Evolutionary conservation across 2,329 filamentous ascomycete genomes (phyloP).

Genomic region (Sordariomycetes sp.): DNA sequence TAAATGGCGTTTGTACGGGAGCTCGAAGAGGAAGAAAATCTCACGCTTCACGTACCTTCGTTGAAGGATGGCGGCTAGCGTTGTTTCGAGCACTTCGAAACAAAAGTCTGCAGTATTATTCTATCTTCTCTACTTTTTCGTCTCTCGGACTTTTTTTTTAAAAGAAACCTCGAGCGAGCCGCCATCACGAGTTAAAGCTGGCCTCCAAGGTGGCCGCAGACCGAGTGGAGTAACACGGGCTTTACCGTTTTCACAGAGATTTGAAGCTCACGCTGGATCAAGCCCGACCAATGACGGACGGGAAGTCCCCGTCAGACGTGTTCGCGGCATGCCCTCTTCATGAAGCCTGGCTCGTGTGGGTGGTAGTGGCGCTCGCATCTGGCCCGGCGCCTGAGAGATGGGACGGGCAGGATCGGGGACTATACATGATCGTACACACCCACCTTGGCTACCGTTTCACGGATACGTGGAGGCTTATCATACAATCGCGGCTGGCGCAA

Average conservation of each 20-base stretch:
- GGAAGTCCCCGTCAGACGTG: background rate
- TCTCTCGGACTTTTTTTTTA: background rate
- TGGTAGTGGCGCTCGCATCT: background rate
- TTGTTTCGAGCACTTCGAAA: background rate
- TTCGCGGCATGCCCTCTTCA: background rate
- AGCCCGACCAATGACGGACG: background rate
- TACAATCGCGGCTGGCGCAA: background rate
- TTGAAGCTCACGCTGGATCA: background rate
- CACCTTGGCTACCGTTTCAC: background rate
- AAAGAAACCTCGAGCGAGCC: background rate
- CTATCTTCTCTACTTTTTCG: background rate
- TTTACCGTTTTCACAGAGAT: background rate
- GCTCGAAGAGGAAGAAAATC: background rate
- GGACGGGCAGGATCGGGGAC: background rate
- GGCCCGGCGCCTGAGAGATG: background rate
- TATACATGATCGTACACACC: background rate
- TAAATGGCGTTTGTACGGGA: background rate
- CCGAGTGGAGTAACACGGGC: background rate
- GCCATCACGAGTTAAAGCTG: background rate
- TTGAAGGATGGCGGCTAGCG: background rate
- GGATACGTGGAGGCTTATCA: background rate
- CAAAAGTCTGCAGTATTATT: background rate
- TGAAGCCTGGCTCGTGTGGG: background rate
- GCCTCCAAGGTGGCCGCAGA: background rate
- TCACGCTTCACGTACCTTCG: background rate